Base-by-base conservation (phyloP, 768 basidiomycete species). In the Chlorophyllum brunneum region DNA sequence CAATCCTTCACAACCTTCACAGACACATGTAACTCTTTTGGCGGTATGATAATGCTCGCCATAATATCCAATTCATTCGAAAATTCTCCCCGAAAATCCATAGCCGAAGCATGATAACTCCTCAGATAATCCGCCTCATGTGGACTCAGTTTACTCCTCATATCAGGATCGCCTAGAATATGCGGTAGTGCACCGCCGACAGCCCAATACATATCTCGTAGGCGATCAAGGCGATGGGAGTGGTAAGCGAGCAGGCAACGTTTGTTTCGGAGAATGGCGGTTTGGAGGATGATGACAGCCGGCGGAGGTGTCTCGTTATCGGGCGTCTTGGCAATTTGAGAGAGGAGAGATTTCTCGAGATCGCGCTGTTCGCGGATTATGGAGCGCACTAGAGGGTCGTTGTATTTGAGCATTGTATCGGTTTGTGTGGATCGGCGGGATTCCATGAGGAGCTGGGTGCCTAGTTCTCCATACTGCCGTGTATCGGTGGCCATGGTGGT, bases 221-320 rank as follows among this genome's bases (percentile, higher is more conserved):
- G 79, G 47, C 85, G 82, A 63, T 92, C 87, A 33, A 92, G 69
- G 50, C 95, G 81, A 70, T 94, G 92, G 22, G 81, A 72, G 67
- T 98, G 92, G 69, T 98, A 99, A 0, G 92, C 93, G 39, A 98
- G 81, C 3, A 98, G 77, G 65, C 92, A 93, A n/a, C 97, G 87
- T 67, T 95, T 97, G 76, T 98, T 97, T 56, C 94, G 83, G 34
- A 85, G 76, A 59, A 95, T 87, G 31, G 91, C 84, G 6, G 95
- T 90, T 68, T 95, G 92, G 64, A 89, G 85, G 62, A 98, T 81
- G 60, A 92, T 80, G 55, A 95, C 71, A 16, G 84, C 79, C 2
- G 82, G 80, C 16, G 81, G 78, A 44, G 82, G 71, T 13, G 55
- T 18, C 13, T 52, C 53, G 26, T 52, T 44, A 43, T 52, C 51